These are phyloP conservation scores for Cucurbita moschata DNA, from an alignment of 306 rosid species.

Conservation along the genomic window DNA sequence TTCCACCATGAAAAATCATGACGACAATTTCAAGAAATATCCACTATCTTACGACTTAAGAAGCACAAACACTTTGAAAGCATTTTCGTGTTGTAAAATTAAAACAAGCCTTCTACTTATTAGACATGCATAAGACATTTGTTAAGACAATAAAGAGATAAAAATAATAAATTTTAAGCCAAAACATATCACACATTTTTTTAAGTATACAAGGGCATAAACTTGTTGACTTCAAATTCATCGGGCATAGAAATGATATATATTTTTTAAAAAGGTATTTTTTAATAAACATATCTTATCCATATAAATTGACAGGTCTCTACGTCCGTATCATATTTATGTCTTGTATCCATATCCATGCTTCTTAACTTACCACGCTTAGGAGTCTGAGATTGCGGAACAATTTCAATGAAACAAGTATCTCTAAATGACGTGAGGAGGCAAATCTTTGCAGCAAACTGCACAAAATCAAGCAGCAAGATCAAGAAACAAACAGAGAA, in stretches of 20 bases:
- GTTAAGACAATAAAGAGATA: background rate
- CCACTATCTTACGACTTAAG: constrained; percentile 27
- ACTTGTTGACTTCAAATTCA: background rate
- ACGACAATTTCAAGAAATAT: background rate
- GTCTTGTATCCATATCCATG: background rate
- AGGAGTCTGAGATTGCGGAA: constrained; percentile 43
- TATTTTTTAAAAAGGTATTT: background rate
- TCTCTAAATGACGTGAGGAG: constrained; percentile 85
- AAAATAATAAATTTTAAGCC: background rate
- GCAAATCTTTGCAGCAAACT: constrained; percentile 83
- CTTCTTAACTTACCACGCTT: constrained; percentile 27
- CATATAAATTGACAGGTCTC: background rate
- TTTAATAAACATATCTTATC: background rate
- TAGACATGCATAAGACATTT: background rate
- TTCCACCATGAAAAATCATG: background rate
- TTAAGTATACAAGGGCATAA: background rate
- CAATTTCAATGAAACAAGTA: constrained; percentile 70
- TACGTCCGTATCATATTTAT: background rate
- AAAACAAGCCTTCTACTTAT: background rate
- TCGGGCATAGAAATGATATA: background rate
- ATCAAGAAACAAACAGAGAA: background rate
- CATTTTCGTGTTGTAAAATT: background rate
- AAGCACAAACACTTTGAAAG: background rate
- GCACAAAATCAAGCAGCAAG: constrained; percentile 18
- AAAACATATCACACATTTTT: background rate